phyloP scores from a whole-genome alignment of 352 stramenopile species.

The Pythium oligandrum region DNA sequence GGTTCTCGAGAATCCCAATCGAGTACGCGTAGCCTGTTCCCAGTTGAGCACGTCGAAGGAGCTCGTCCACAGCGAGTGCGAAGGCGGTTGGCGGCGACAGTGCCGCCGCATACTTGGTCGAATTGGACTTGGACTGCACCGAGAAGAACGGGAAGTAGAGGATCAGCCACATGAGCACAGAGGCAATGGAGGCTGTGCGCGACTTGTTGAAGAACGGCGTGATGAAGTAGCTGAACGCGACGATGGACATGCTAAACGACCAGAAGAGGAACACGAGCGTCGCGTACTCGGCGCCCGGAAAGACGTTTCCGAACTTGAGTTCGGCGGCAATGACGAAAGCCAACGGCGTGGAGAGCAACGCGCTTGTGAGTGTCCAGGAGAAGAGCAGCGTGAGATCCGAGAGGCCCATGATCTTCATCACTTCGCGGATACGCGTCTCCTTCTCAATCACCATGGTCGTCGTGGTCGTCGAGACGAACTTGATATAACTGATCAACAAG shows the following conservation, averaged over 20 bases:
- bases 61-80: constrained; percentile 45
- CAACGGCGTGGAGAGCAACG: constrained; percentile 8
- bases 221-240: constrained; percentile 55
- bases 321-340: constrained; percentile 19
- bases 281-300: constrained; percentile 17
- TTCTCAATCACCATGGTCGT: constrained; percentile 32
- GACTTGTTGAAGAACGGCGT: constrained; percentile 72
- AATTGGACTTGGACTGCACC: constrained; percentile 39
- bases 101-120: constrained; percentile 38
- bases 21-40: constrained; percentile 53
- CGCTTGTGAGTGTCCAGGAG: constrained; percentile 14
- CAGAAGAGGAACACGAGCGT: constrained; percentile 43
- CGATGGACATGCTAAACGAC: constrained; percentile 51
- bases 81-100: constrained; percentile 56
- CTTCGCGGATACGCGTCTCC: constrained; percentile 24
- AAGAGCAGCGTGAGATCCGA: constrained; percentile 15
- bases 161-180: constrained; percentile 59
- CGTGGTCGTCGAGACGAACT: constrained; percentile 23
- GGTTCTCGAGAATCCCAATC: constrained; percentile 26
- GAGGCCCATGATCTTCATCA: constrained; percentile 35
- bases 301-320: constrained; percentile 20
- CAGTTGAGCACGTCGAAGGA: constrained; percentile 46
- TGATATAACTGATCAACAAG: constrained; percentile 55
- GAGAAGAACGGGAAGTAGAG: constrained; percentile 67
- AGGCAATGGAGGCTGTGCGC: constrained; percentile 44